These are phyloP conservation scores for Colletotrichum phormii DNA, from an alignment of 2,329 filamentous ascomycete species.

Conservation along the genomic window DNA sequence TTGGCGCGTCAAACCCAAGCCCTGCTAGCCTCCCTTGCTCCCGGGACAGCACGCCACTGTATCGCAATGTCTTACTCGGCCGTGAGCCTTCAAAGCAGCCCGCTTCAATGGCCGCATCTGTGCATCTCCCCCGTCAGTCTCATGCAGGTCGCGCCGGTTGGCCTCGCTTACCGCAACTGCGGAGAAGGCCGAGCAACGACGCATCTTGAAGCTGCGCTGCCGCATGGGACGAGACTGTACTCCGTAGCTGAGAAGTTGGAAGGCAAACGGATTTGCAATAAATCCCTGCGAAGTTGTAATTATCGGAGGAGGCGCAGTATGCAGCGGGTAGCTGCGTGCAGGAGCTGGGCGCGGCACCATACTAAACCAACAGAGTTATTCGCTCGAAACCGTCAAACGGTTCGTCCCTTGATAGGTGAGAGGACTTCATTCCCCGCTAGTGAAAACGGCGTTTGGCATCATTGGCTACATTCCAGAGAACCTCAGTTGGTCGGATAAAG, in stretches of 20 bases:
- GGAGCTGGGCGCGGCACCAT: background rate
- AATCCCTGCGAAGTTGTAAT: background rate
- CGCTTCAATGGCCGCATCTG: background rate
- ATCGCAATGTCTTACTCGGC: background rate
- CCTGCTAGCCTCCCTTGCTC: background rate
- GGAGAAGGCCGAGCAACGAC: background rate
- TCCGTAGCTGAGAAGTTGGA: background rate
- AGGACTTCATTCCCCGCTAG: background rate
- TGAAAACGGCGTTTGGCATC: constrained; percentile 15
- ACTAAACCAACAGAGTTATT: background rate
- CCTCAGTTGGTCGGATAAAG: background rate
- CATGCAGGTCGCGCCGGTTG: background rate
- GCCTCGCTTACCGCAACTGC: background rate
- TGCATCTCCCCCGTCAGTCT: background rate
- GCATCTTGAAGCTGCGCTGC: background rate
- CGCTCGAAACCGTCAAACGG: background rate
- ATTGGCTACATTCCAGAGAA: background rate
- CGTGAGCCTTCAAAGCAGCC: background rate
- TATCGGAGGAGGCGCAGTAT: background rate
- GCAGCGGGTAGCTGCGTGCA: background rate
- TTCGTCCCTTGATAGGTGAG: too few species aligned
- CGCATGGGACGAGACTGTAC: background rate
- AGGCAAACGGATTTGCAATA: background rate
- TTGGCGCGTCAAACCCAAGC: background rate
- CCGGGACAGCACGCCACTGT: background rate